phyloP scores from a whole-genome alignment of 208 protist species.

The Trypanosoma cruzi region DNA sequence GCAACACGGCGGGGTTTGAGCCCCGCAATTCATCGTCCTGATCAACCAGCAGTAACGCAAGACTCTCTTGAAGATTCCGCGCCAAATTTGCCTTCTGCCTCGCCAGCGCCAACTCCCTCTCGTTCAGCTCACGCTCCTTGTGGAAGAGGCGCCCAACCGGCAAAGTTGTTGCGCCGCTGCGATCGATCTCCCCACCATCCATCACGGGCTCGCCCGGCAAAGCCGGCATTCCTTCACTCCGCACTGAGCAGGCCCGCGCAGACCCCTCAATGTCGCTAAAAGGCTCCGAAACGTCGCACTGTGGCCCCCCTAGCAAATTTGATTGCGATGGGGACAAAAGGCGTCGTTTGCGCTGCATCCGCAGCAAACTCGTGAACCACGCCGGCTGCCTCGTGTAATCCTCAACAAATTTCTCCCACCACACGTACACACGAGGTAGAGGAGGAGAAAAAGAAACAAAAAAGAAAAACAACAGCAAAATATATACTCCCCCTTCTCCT shows the following conservation, averaged over 20 bases:
- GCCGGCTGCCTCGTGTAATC: neutral
- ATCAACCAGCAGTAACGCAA: slow-evolving; percentile 29
- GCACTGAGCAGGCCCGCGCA: neutral
- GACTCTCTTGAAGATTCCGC: slow-evolving; percentile 44
- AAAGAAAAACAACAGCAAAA: neutral
- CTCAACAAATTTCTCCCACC: neutral
- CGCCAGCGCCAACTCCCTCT: slow-evolving; percentile 48
- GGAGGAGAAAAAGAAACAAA: neutral
- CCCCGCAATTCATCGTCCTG: slow-evolving; percentile 39
- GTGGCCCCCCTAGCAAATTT: neutral
- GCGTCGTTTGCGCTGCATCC: neutral
- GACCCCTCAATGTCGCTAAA: neutral
- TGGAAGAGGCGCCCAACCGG: slow-evolving; percentile 44
- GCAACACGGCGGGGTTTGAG: slow-evolving; percentile 38
- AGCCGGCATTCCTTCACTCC: neutral
- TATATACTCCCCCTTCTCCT: neutral
- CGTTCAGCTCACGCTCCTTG: slow-evolving; percentile 51
- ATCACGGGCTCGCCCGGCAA: neutral
- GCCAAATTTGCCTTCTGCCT: slow-evolving; percentile 61
- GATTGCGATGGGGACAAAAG: neutral
- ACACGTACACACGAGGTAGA: too few species aligned
- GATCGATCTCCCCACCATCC: neutral
- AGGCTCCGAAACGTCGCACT: neutral
- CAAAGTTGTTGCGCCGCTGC: neutral
- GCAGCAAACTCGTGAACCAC: slow-evolving; percentile 4